Base-by-base conservation (phyloP, 2,329 filamentous ascomycete species). In the Chaetomiaceae sp. region DNA sequence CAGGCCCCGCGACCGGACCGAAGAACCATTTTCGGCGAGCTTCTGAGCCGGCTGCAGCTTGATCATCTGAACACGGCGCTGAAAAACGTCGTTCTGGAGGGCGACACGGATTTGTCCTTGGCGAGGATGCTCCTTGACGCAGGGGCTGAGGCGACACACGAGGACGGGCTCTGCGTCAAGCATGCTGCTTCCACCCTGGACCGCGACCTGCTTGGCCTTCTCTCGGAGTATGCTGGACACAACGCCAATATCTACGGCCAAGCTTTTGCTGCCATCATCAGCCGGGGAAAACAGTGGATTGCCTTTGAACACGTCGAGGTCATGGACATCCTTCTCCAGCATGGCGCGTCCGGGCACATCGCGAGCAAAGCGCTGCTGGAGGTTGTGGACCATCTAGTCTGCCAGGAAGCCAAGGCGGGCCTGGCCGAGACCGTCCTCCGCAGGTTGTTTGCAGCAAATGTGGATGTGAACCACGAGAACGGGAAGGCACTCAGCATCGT, bases 31-130 rank as follows among this genome's bases (percentile, higher is more conserved):
- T 47, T 59, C 11, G 27, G 42, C 1, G 50, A 52, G 18, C 39
- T 60, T 2, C 29, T 58, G 3, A 36, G 42, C 15, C 36, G 48
- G 6, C 26, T 60, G 9, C 50, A 56, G 20, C 39, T 45, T 2
- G 56, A 60, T 19, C 57, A 60, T 38, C 51, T 60, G 19, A 60
- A 60, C 33, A 48, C 43, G 4, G 54, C 57, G 2, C 41, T 60
- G 8, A 57, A 56, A 34, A 47, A 56, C 18, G 48, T 55, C 9
- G 47, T 56, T 1, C 27, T 56, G 4, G 53, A 58, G 18, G 22
- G 45, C 2, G 43, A 55, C 6, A 39, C 52, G 1, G 58, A 61
- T 32, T 20, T 58, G 6, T 19, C n/a, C 11, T 48, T 61, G 19
- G 42, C 47, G 7, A 51, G 45, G 30, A 46, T 53, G 29, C 44